Conservation (phyloP, 306 rosid genomes). For the Medicago arabica region DNA sequence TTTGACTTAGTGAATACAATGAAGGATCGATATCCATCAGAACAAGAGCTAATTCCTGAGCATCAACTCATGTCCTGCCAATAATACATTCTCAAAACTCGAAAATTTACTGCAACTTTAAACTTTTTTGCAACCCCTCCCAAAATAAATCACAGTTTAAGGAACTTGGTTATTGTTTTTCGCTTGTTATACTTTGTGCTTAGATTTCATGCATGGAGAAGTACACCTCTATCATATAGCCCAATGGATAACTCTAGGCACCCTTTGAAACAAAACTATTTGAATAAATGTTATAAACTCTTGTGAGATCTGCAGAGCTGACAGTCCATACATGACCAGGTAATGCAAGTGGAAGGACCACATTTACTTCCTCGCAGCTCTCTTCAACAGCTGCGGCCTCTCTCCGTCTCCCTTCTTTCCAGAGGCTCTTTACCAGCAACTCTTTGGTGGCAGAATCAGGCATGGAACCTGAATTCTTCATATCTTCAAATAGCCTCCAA, state of each 20-base stretch:
- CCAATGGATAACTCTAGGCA: constrained; percentile 41
- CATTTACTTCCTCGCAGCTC: constrained; percentile 58
- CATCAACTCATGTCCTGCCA: constrained; percentile 10
- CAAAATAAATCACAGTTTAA: constrained; percentile 10
- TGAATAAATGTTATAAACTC: constrained; percentile 66
- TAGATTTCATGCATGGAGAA: constrained; percentile 26
- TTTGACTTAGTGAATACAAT: constrained; percentile 25
- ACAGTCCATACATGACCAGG: constrained; percentile 79
- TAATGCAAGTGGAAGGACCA: constrained; percentile 59
- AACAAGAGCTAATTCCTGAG: constrained; percentile 20
- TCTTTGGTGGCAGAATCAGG: constrained; percentile 77
- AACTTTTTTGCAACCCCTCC: constrained; percentile 21
- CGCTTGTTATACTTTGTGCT: constrained; percentile 20
- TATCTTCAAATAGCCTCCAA: constrained; percentile 76
- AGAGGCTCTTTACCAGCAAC: constrained; percentile 81
- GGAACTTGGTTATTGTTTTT: constrained; percentile 5
- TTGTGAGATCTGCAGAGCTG: constrained; percentile 70
- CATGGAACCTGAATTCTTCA: constrained; percentile 60
- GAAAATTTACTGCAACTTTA: constrained; percentile 13
- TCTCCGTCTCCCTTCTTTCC: constrained; percentile 84
- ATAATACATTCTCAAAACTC: background rate
- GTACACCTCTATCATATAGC: constrained; percentile 14
- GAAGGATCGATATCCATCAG: constrained; percentile 8
- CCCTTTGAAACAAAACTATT: constrained; percentile 50
- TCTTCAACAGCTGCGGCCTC: constrained; percentile 84